These are phyloP conservation scores for Cadophora malorum DNA, from an alignment of 2,329 filamentous ascomycete genomes.

Conservation along the genomic window DNA sequence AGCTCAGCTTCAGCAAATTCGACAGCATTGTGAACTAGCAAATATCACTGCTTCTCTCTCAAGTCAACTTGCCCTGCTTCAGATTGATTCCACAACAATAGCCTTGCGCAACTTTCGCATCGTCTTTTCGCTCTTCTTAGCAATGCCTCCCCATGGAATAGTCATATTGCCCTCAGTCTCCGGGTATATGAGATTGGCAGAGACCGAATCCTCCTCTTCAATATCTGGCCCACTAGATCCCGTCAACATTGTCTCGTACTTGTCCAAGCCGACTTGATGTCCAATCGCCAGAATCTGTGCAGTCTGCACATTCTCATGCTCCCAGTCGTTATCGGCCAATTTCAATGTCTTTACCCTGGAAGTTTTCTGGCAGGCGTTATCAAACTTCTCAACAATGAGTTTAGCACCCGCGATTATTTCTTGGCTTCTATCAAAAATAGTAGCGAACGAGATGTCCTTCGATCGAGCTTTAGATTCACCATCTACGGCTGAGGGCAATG, in stretches of 20 bases:
- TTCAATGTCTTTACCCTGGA: constrained; percentile 12
- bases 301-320: constrained; percentile 25
- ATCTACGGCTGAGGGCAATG: constrained; percentile 10
- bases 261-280: constrained; percentile 35
- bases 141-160: constrained; percentile 35
- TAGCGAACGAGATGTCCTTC: constrained; percentile 30
- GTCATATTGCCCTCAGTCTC: background rate
- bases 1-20: constrained; percentile 5
- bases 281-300: constrained; percentile 33
- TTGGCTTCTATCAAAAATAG: constrained; percentile 27
- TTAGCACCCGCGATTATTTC: constrained; percentile 29
- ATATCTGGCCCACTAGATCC: constrained; percentile 20
- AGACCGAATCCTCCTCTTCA: constrained; percentile 23
- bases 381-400: constrained; percentile 32
- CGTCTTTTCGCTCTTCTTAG: constrained; percentile 36
- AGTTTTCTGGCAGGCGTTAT: constrained; percentile 29
- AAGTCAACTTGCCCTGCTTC: background rate
- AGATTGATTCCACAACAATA: background rate
- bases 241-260: constrained; percentile 31
- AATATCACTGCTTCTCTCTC: background rate
- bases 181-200: constrained; percentile 27
- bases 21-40: background rate
- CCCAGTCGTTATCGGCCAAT: constrained; percentile 35
- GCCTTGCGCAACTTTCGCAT: constrained; percentile 33
- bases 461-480: background rate